phyloP scores from a whole-genome alignment of 2,329 filamentous ascomycete species.

The Verticillium klebahnii region DNA sequence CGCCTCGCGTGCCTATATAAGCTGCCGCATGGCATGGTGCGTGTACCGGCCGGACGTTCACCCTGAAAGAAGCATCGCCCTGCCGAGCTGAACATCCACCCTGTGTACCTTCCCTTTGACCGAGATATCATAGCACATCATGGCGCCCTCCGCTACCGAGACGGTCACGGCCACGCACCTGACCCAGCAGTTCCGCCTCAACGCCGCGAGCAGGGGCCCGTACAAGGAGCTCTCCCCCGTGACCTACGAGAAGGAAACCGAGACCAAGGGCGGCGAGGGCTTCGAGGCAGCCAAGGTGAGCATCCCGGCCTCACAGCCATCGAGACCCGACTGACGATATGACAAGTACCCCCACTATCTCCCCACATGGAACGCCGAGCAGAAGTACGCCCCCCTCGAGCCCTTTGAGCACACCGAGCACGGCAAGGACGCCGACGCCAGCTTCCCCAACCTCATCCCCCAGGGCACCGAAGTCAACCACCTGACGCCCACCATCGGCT shows the following conservation, averaged over 20 bases:
- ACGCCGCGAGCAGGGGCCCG: conserved; percentile 13
- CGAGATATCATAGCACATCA: conserved; percentile 7
- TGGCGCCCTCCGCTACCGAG: conserved; percentile 29
- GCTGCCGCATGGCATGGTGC: not conserved
- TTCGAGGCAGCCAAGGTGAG: conserved; percentile 14
- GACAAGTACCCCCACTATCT: conserved; percentile 40
- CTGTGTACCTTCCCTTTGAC: not conserved
- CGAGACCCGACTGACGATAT: not conserved
- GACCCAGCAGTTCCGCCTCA: conserved; percentile 28
- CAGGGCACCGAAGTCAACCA: conserved; percentile 41
- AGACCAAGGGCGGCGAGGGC: conserved; percentile 17
- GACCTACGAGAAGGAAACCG: conserved; percentile 21
- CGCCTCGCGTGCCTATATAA: not conserved
- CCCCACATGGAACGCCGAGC: conserved; percentile 53
- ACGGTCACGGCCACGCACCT: conserved; percentile 19
- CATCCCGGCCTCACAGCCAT: not conserved
- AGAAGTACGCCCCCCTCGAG: conserved; percentile 53
- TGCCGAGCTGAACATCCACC: not conserved
- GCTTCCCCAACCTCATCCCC: conserved; percentile 55
- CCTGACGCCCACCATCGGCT: conserved; percentile 60
- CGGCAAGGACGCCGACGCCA: conserved; percentile 59
- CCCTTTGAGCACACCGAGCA: conserved; percentile 62
- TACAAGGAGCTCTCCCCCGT: conserved; percentile 24
- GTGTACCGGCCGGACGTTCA: not conserved
- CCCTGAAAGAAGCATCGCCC: not conserved